phyloP scores from a whole-genome alignment of 2,329 filamentous ascomycete species.

The Xylaria multiplex region DNA sequence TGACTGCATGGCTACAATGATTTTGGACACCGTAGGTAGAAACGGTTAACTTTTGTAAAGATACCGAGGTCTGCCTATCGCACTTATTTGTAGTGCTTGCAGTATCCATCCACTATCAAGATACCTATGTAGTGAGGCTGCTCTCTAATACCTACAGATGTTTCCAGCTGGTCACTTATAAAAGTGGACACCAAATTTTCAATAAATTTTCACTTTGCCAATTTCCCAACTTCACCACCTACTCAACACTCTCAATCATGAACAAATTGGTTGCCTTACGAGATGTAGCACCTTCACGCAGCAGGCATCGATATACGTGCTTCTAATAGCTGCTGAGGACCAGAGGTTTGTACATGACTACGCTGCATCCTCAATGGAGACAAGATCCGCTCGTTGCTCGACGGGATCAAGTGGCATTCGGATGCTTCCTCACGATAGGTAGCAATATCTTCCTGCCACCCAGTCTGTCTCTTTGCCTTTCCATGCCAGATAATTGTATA shows the following conservation, averaged over 20 bases:
- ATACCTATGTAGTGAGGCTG: too few species aligned
- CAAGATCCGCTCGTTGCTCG: not conserved
- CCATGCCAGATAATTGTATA: not conserved
- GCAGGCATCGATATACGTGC: too few species aligned
- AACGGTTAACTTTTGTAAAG: too few species aligned
- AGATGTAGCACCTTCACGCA: not conserved
- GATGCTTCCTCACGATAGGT: conserved; percentile 4
- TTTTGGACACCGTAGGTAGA: too few species aligned
- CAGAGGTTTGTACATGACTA: not conserved
- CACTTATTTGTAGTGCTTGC: too few species aligned
- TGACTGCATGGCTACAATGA: too few species aligned
- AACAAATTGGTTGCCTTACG: not conserved
- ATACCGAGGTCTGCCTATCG: too few species aligned
- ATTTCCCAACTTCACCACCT: not conserved
- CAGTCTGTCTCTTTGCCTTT: not conserved
- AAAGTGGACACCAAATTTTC: not conserved
- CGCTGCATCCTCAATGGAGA: not conserved
- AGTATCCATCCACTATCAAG: too few species aligned
- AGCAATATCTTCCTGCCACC: not conserved
- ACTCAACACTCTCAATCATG: not conserved
- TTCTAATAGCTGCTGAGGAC: not conserved
- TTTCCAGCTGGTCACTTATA: not conserved
- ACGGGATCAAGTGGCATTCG: not conserved
- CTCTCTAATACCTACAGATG: not conserved
- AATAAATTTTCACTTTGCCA: conserved; percentile 17